Evolutionary conservation across 306 rosid species (phyloP).

Genomic region (Chamaecrista fasciculata): DNA sequence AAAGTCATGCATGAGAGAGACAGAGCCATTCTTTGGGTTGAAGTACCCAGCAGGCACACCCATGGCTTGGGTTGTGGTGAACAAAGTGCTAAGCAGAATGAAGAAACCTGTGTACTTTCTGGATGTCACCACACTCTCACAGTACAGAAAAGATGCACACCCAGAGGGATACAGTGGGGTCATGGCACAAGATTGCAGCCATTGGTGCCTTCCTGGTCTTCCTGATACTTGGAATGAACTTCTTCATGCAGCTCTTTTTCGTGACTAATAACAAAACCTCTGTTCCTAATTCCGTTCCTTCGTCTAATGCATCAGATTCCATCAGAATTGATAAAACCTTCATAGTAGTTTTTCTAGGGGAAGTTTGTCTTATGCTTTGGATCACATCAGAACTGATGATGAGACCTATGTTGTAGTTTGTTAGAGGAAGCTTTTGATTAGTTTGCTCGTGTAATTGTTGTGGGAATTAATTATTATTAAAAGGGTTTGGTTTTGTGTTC

Average conservation of each 20-base stretch:
- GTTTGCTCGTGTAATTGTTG: not conserved
- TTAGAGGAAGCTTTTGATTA: not conserved
- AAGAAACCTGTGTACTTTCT: constrained; percentile 69
- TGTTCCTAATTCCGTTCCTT: too few species aligned
- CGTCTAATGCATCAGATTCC: too few species aligned
- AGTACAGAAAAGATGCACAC: constrained; percentile 82
- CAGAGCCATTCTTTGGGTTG: constrained; percentile 58
- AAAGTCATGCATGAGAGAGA: constrained; percentile 66
- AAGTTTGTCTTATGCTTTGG: too few species aligned
- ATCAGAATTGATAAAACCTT: too few species aligned
- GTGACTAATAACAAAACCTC: too few species aligned
- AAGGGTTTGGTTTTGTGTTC: not conserved
- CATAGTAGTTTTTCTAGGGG: too few species aligned
- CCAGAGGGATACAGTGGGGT: constrained; percentile 68
- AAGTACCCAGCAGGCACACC: constrained; percentile 88
- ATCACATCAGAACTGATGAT: too few species aligned
- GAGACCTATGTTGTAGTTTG: too few species aligned
- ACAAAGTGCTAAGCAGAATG: constrained; percentile 64
- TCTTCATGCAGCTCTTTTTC: constrained; percentile 58
- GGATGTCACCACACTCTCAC: constrained; percentile 76
- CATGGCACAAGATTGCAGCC: constrained; percentile 73
- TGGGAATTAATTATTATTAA: not conserved
- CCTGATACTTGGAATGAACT: constrained; percentile 97
- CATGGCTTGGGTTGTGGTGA: constrained; percentile 74
- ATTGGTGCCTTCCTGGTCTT: constrained; percentile 96